phyloP scores from a whole-genome alignment of 2,329 filamentous ascomycete genomes.

The Epichloe elymi region DNA sequence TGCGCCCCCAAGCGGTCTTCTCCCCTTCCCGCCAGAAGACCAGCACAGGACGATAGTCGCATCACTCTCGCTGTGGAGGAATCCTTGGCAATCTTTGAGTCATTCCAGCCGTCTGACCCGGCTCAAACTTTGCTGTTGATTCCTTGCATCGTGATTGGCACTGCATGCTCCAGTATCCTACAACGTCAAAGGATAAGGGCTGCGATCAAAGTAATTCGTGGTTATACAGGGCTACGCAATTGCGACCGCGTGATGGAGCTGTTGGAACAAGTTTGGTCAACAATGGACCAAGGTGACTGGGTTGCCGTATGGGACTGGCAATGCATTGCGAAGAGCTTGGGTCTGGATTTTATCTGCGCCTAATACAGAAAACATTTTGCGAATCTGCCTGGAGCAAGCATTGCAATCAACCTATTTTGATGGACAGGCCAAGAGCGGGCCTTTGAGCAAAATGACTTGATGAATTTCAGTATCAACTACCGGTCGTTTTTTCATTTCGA shows the following conservation, averaged over 20 bases:
- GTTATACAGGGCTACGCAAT: slow-evolving; percentile 48
- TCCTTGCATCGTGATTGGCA: slow-evolving; percentile 47
- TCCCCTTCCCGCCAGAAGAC: slow-evolving; percentile 33
- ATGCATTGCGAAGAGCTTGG: slow-evolving; percentile 36
- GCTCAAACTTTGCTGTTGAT: slow-evolving; percentile 46
- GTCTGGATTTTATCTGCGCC: slow-evolving; percentile 42
- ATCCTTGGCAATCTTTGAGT: slow-evolving; percentile 39
- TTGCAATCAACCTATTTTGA: no score
- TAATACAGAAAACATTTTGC: slow-evolving; percentile 15
- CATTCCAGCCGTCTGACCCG: slow-evolving; percentile 43
- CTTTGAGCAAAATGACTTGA: no score
- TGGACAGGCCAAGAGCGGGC: no score
- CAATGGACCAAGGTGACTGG: slow-evolving; percentile 47
- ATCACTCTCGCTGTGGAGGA: slow-evolving; percentile 44
- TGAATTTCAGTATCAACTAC: no score
- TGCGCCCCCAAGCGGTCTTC: slow-evolving; percentile 17
- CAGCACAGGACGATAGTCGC: slow-evolving; percentile 34
- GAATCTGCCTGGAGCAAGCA: background rate
- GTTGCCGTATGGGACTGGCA: slow-evolving; percentile 52
- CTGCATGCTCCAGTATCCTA: slow-evolving; percentile 39
- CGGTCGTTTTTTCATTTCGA: no score
- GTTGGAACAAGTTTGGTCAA: slow-evolving; percentile 44
- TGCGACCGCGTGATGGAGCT: slow-evolving; percentile 40
- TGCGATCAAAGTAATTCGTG: slow-evolving; percentile 36
- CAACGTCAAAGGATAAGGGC: slow-evolving; percentile 40